Percentiles rank a stretch among this genome's conserved stretches.
phyloP scores from a whole-genome alignment of 257 asterid genomes.

The Nicotiana paniculata region DNA sequence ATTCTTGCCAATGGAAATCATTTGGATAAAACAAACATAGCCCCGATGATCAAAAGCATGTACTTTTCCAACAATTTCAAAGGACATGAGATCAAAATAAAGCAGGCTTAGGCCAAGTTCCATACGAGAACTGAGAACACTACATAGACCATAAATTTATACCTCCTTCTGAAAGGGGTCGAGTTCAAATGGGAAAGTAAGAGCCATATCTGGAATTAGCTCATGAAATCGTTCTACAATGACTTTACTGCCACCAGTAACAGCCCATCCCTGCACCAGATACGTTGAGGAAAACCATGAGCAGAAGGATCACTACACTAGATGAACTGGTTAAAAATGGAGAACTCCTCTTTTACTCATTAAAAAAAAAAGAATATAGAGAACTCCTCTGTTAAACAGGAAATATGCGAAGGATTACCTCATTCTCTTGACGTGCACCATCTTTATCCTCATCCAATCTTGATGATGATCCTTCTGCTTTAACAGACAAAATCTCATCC shows the following conservation, averaged over 20 bases:
- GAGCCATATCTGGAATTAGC: conserved; percentile 97
- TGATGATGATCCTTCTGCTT: conserved; percentile 31
- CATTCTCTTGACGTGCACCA: conserved; percentile 40
- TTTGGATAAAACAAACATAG: background rate
- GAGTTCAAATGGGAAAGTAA: conserved; percentile 82
- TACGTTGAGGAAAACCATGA: conserved; percentile 3
- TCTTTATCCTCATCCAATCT: conserved; percentile 37
- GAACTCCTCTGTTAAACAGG: background rate
- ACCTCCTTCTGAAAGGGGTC: conserved; percentile 99
- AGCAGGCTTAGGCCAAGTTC: background rate
- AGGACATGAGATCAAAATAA: background rate
- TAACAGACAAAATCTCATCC: conserved; percentile 71
- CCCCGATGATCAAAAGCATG: background rate
- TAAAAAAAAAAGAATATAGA: background rate
- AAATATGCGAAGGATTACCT: conserved; percentile 34
- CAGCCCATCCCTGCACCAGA: conserved; percentile 67
- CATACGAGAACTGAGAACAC: background rate
- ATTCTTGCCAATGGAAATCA: background rate
- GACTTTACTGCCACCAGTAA: conserved; percentile 51
- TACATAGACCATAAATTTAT: conserved; percentile 9
- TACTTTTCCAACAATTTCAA: background rate
- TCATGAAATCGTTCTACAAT: conserved; percentile 66
- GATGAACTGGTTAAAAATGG: background rate
- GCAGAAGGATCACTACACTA: background rate
- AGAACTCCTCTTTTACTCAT: background rate